These are phyloP conservation scores for Chalciporus sphaerocephalus DNA, from an alignment of 768 basidiomycete species.

Conservation along the genomic window DNA sequence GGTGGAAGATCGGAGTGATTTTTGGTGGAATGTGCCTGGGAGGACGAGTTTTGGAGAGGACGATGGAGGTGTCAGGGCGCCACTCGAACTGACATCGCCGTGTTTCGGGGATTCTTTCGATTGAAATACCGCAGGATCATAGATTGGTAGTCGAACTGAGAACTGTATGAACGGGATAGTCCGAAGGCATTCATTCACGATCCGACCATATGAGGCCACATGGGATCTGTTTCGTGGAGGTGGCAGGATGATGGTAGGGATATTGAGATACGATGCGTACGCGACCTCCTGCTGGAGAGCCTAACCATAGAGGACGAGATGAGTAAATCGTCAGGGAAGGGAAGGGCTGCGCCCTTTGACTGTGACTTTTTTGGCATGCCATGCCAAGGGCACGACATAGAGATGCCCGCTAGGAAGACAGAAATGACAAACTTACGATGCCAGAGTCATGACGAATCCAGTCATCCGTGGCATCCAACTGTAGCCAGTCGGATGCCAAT, in stretches of 20 bases:
- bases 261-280: constrained; percentile 88
- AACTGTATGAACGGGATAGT: constrained; percentile 69
- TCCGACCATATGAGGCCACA: constrained; percentile 90
- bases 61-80: constrained; percentile 16
- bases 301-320: constrained; percentile 37
- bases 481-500: constrained; percentile 91
- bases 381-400: constrained; percentile 12
- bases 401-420: constrained; percentile 7
- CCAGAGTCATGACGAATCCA: constrained; percentile 96
- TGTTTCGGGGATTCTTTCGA: constrained; percentile 28
- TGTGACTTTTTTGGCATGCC: constrained; percentile 11
- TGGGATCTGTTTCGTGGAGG: constrained; percentile 79
- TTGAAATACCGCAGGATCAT: constrained; percentile 64
- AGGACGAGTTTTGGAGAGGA: constrained; percentile 17
- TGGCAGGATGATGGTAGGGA: constrained; percentile 82
- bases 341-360: constrained; percentile 18
- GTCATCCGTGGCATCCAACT: constrained; percentile 87
- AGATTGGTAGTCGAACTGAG: constrained; percentile 80
- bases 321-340: constrained; percentile 7
- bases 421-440: constrained; percentile 55
- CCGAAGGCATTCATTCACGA: constrained; percentile 73
- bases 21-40: constrained; percentile 23
- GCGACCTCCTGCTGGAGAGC: constrained; percentile 90
- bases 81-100: constrained; percentile 30
- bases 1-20: constrained; percentile 27